These are phyloP conservation scores for Penicillium sp. DNA, from an alignment of 2,329 filamentous ascomycete species.

Conservation along the genomic window DNA sequence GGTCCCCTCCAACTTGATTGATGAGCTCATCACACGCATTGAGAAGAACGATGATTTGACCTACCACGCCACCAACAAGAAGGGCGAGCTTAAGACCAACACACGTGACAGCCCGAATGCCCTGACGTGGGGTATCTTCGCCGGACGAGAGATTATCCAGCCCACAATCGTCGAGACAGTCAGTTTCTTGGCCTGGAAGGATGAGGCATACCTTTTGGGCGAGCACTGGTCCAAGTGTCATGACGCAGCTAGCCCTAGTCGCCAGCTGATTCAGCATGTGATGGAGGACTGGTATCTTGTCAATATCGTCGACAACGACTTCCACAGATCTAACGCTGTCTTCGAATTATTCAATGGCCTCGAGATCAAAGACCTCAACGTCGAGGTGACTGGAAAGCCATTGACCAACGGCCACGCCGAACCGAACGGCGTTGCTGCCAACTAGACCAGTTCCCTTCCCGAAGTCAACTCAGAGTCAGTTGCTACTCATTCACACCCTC, in stretches of 20 bases:
- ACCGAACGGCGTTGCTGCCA: slow-evolving; percentile 17
- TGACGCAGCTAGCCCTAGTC: slow-evolving; percentile 63
- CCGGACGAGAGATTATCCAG: slow-evolving; percentile 98
- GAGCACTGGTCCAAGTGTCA: slow-evolving; percentile 92
- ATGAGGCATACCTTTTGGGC: slow-evolving; percentile 88
- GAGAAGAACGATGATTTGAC: slow-evolving; percentile 72
- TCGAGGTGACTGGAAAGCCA: slow-evolving; percentile 23
- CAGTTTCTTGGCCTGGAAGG: slow-evolving; percentile 96
- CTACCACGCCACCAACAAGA: slow-evolving; percentile 85
- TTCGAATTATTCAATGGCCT: slow-evolving; percentile 80
- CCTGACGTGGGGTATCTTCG: slow-evolving; percentile 99
- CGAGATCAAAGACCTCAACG: slow-evolving; percentile 31
- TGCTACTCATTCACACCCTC: slow-evolving; percentile 8
- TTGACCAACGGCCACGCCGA: slow-evolving; percentile 17
- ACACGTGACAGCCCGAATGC: slow-evolving; percentile 80
- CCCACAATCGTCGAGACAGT: slow-evolving; percentile 98
- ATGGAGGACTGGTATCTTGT: slow-evolving; percentile 90
- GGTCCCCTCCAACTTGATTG: slow-evolving; percentile 68
- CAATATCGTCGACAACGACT: slow-evolving; percentile 98
- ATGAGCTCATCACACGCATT: slow-evolving; percentile 68
- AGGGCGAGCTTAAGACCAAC: slow-evolving; percentile 74
- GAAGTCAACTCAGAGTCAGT: slow-evolving; percentile 4
- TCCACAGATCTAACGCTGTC: slow-evolving; percentile 72
- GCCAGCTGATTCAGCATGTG: slow-evolving; percentile 67
- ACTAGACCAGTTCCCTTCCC: slow-evolving; percentile 19